Conservation (phyloP, 164 flowering plant species). For the Aristolochia contorta region DNA sequence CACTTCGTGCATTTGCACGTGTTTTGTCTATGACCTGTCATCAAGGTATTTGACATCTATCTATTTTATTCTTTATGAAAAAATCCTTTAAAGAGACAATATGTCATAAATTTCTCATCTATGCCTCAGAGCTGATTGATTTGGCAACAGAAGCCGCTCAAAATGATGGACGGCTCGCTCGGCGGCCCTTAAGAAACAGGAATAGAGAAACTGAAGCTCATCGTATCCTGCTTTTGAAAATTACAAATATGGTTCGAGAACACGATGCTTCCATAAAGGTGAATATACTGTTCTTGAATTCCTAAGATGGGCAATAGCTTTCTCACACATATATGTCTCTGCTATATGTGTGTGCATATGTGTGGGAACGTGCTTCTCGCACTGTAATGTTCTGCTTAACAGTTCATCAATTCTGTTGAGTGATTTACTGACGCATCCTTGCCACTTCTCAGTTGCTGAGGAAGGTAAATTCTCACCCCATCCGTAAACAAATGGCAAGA, state of each 20-base stretch:
- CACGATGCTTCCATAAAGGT: conserved; percentile 47
- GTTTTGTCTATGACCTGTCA: conserved; percentile 39
- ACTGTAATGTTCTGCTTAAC: background rate
- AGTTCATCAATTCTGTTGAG: background rate
- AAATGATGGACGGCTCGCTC: conserved; percentile 75
- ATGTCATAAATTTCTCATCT: background rate
- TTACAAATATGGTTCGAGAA: conserved; percentile 33
- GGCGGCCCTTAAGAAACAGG: conserved; percentile 42
- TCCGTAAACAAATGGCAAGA: conserved; percentile 48
- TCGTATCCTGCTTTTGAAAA: conserved; percentile 31
- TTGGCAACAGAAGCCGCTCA: conserved; percentile 53
- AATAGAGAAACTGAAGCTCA: conserved; percentile 58
- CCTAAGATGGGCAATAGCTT: too few species aligned
- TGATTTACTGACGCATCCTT: too few species aligned
- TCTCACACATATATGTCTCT: too few species aligned
- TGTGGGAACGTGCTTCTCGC: too few species aligned
- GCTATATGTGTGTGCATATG: too few species aligned
- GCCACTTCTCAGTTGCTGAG: conserved; percentile 25
- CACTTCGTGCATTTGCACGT: conserved; percentile 83
- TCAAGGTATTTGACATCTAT: conserved; percentile 34
- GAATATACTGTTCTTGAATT: background rate
- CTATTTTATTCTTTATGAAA: background rate
- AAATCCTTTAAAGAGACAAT: background rate
- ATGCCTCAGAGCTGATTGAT: conserved; percentile 42
- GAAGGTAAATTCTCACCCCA: conserved; percentile 5